Percentiles rank a stretch among this genome's conserved stretches.
These are phyloP conservation scores for Zymoseptoria brevis DNA, from an alignment of 2,329 filamentous ascomycete species.

Conservation along the genomic window DNA sequence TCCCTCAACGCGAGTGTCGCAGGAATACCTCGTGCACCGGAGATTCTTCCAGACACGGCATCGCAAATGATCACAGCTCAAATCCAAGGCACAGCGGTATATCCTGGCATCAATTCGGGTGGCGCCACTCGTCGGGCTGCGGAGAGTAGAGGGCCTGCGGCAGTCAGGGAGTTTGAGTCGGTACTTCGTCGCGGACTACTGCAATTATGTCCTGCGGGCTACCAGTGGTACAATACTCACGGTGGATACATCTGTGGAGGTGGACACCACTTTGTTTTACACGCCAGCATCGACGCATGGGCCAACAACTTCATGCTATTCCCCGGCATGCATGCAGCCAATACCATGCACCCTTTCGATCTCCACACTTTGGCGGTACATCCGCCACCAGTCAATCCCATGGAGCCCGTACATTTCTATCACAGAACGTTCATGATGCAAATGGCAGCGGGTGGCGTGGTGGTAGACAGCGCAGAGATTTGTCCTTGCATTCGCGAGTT, in stretches of 20 bases:
- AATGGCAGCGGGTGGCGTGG: background rate
- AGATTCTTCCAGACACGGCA: background rate
- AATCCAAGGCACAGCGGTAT: background rate
- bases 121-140: background rate
- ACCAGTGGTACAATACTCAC: background rate
- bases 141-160: background rate
- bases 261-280: background rate
- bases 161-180: background rate
- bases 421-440: background rate
- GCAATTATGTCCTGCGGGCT: background rate
- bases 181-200: background rate
- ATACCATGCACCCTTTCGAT: background rate
- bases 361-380: background rate
- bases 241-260: background rate
- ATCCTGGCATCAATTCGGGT: background rate
- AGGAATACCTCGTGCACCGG: background rate
- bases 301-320: background rate
- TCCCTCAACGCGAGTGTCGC: background rate
- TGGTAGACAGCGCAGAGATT: background rate
- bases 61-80: background rate
- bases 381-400: background rate
- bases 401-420: background rate
- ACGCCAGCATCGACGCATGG: background rate
- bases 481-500: background rate
- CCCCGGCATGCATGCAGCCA: background rate